Base-by-base conservation (phyloP, 345 rosid genomes). In the Corchorus olitorius region DNA sequence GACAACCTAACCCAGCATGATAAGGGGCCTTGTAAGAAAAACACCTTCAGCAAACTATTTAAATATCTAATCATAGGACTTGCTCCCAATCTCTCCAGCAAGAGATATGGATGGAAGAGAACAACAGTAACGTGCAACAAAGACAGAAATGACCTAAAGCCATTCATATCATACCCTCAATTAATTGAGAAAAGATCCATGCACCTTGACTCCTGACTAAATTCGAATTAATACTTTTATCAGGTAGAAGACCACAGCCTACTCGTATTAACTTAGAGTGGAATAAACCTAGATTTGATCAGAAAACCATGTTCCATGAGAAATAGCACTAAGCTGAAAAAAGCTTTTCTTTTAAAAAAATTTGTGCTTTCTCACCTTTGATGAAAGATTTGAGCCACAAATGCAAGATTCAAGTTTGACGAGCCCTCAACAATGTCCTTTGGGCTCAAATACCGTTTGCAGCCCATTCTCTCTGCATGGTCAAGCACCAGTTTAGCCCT, bases 371-470 rank as follows among this genome's bases (percentile, higher is more conserved):
- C 78, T 70, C 75, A 94, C 98, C 99, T 91, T 80, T 87, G 85
- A 65, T 93, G 98, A 84, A 95, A 95, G 73, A 95, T 91, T 75
- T 91, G 97, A 39, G 97, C 99, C 65, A 92, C 90, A 61, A 95
- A 93, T 4, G 96, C 98, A 39, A 95, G 97, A 84, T 95, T 95
- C 80, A 95, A 78, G 81, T 87, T 95, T 61, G 97, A 33, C 20
- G 89, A 90, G 66, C 99, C 97, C 74, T 93, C 96, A 45, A 86
- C 88, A 46, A 95, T 93, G 82, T 95, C 99, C 73, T 85, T 86
- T 12, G 98, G 94, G 68, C 81, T 89, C 80, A 93, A 82, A 86
- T 91, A 93, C 70, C 94, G 78, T 75, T 91, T 93, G 84, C 98
- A 95, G 75, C 86, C 88, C 94, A 95, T 89, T 79, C 69, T 88